phyloP scores from a whole-genome alignment of 495 filamentous ascomycete species.

The Tuber borchii region DNA sequence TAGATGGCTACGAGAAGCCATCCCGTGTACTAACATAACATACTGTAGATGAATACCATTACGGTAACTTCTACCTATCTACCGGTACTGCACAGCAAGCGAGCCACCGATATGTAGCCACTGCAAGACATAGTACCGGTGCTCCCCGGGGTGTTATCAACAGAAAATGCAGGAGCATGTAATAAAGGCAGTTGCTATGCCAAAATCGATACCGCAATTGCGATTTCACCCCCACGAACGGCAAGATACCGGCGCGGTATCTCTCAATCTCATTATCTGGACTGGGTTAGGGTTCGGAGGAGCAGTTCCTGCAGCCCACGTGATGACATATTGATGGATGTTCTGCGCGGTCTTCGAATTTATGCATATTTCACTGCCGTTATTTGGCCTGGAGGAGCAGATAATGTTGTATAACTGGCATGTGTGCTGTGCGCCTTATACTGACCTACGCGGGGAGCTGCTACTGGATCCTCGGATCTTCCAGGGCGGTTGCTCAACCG shows the following conservation, averaged over 20 bases:
- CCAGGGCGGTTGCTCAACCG: neutral
- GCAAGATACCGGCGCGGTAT: neutral
- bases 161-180: neutral
- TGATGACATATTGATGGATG: neutral
- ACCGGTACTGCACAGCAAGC: neutral
- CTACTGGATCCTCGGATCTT: neutral
- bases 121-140: neutral
- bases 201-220: neutral
- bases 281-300: neutral
- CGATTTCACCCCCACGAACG: neutral
- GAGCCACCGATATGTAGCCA: neutral
- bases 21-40: neutral
- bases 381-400: neutral
- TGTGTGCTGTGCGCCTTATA: neutral
- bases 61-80: neutral
- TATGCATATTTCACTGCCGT: neutral
- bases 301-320: neutral
- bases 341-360: neutral
- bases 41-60: neutral
- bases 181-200: neutral
- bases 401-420: neutral
- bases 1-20: neutral
- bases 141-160: neutral
- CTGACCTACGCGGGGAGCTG: neutral
- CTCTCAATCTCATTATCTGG: neutral